Evolutionary conservation across 2,329 filamentous ascomycete species (phyloP), one percentile per base, ranked within the genome.

Genomic region (Penicillium polonicum): DNA sequence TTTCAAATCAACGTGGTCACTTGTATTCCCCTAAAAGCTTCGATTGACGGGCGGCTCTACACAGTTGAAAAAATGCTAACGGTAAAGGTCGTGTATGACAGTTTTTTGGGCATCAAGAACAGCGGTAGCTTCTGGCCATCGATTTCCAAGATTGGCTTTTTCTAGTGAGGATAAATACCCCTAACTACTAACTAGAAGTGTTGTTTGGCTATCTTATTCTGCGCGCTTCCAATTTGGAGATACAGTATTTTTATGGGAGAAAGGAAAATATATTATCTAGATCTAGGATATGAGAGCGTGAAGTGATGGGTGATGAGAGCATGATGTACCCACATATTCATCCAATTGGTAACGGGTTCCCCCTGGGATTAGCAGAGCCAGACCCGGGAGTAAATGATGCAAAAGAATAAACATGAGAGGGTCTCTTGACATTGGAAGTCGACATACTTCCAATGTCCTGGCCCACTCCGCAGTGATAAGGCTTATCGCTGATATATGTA

Each of bases 401-500:
- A 42, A 21, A 23, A 29, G 43, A 19, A 13, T 29, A 17, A 29
- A 44, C 15, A 27, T 27, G 9, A 29, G 9, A n/a, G 25, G 29
- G 17, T 13, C 10, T 17, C 15, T 23, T 23, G 23, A 23, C 3
- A 23, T 23, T 23, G 23, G 23, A 23, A 23, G 23, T 23, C 4
- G 23, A 23, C 23, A 23, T 23, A 21, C 33, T 19, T 43, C 41
- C 23, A 43, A 12, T 31, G 8, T 15, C n/a, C 1, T 36, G 23
- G 25, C 27, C 21, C 42, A 39, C 33, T 41, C 23, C 31, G 9
- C 8, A 27, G n/a, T 23, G 60, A 63, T 62, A 65, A 62, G 55
- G 55, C 33, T 64, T 57, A 59, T 62, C 52, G 53, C 17, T 55
- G 59, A 25, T 71, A 62, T 67, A 38, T 71, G 61, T 68, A 68